Conservation (phyloP, 768 basidiomycete species). For the Megacollybia marginata region DNA sequence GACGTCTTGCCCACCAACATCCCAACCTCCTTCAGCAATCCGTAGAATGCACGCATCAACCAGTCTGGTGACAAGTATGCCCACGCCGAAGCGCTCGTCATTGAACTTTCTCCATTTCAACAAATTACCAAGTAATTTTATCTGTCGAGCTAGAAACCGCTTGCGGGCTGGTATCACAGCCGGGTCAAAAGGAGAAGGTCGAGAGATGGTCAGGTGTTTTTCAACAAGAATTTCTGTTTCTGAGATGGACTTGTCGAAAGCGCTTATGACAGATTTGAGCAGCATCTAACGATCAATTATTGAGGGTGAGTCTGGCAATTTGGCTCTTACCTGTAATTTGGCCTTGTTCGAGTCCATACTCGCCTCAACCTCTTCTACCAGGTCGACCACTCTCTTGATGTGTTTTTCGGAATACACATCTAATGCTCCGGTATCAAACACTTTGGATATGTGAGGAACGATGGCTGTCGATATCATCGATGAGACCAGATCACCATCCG, state of each 20-base stretch:
- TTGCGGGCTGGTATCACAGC: constrained; percentile 63
- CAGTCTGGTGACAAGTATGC: constrained; percentile 45
- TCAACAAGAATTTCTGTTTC: constrained; percentile 41
- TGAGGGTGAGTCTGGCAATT: neutral
- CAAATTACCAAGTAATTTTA: constrained; percentile 71
- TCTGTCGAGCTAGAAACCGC: constrained; percentile 56
- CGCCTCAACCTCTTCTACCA: constrained; percentile 75
- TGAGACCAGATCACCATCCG: constrained; percentile 82
- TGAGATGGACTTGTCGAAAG: constrained; percentile 51
- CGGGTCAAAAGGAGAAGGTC: constrained; percentile 57
- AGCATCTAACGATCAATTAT: constrained; percentile 34
- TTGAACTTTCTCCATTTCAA: constrained; percentile 71
- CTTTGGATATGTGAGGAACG: constrained; percentile 64
- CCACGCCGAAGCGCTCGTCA: constrained; percentile 52
- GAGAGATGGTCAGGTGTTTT: constrained; percentile 35
- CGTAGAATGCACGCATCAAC: constrained; percentile 54
- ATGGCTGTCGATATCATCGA: constrained; percentile 83
- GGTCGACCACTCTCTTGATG: constrained; percentile 57
- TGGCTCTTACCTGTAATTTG: constrained; percentile 53
- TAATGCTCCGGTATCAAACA: constrained; percentile 73
- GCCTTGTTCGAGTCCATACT: constrained; percentile 55
- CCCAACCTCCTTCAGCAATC: constrained; percentile 75
- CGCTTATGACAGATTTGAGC: constrained; percentile 40
- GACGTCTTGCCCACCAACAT: constrained; percentile 72
- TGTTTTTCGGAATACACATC: constrained; percentile 72